A percentile compares a stretch with the other conserved stretches of the same genome.
phyloP scores from a whole-genome alignment of 805 yeast genomes.

The Starmerella stellata region DNA sequence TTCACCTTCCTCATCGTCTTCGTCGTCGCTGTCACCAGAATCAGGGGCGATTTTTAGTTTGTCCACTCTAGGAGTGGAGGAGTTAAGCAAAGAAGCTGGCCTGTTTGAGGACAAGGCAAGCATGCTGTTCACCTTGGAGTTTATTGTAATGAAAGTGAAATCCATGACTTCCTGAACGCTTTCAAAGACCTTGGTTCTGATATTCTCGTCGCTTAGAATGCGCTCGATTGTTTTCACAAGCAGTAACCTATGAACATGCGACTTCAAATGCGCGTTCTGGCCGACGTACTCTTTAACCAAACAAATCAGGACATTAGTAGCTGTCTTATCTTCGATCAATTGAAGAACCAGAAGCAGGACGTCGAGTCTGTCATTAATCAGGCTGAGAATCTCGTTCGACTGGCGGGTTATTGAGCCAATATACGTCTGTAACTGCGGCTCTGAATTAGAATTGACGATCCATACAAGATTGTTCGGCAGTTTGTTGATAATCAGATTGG shows the following conservation, averaged over 20 bases:
- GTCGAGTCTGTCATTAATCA: conserved; percentile 30
- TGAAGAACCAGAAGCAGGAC: conserved; percentile 30
- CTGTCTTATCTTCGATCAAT: conserved; percentile 31
- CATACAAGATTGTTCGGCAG: conserved; percentile 5
- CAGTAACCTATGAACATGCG: conserved; percentile 16
- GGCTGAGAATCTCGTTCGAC: conserved; percentile 1
- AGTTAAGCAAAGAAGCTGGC: neutral
- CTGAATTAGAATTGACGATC: neutral
- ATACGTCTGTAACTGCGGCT: conserved; percentile 4
- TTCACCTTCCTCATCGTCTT: conserved; percentile 20
- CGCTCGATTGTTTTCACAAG: conserved; percentile 9
- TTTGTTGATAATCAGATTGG: neutral
- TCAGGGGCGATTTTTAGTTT: conserved; percentile 3
- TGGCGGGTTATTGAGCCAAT: neutral
- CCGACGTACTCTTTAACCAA: conserved; percentile 33
- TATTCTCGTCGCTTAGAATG: conserved; percentile 15
- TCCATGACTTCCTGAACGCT: conserved; percentile 41
- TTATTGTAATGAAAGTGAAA: conserved; percentile 30
- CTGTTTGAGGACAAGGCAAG: no score
- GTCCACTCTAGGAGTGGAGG: neutral
- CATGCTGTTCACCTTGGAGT: neutral
- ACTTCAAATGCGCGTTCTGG: conserved; percentile 22
- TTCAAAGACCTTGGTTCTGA: conserved; percentile 38
- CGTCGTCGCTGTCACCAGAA: conserved; percentile 17
- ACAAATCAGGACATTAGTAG: conserved; percentile 30